phyloP scores from a whole-genome alignment of 768 basidiomycete genomes.

The Pisolithus albus region DNA sequence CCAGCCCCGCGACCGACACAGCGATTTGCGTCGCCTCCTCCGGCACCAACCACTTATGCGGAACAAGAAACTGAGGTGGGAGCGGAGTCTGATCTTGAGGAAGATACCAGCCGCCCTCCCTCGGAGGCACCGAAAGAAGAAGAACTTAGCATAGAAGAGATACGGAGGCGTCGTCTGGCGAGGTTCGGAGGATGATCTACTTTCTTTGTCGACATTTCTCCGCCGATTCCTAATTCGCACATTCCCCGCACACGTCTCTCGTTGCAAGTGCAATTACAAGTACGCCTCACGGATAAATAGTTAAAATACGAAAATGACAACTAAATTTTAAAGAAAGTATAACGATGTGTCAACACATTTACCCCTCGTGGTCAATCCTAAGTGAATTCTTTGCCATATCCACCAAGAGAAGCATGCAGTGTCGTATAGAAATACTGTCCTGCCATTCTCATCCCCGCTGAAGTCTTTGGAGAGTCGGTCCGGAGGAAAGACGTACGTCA shows the following conservation, averaged over 20 bases:
- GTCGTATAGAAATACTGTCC: conserved; percentile 22
- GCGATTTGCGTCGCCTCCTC: conserved; percentile 10
- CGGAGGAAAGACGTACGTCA: conserved; percentile 10
- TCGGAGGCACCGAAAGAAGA: conserved; percentile 27
- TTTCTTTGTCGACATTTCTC: neutral
- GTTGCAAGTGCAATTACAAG: neutral
- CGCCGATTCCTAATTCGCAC: neutral
- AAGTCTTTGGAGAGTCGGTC: conserved; percentile 46
- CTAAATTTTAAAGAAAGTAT: too few species aligned
- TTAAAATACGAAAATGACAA: too few species aligned
- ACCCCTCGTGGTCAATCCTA: conserved; percentile 3
- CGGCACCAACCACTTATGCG: neutral
- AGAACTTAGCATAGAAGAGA: conserved; percentile 51
- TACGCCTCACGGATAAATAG: neutral
- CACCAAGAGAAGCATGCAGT: neutral
- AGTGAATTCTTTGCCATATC: conserved; percentile 11
- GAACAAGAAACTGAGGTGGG: conserved; percentile 17
- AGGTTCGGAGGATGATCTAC: conserved; percentile 47
- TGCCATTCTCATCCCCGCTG: conserved; percentile 43
- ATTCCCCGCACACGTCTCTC: neutral
- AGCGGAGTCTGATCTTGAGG: conserved; percentile 32
- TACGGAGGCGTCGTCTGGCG: conserved; percentile 56
- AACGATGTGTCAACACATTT: neutral
- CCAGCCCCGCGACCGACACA: conserved; percentile 9
- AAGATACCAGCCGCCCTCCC: conserved; percentile 28